phyloP scores from a whole-genome alignment of 2,329 filamentous ascomycete genomes.

The Calonectria hongkongensis region DNA sequence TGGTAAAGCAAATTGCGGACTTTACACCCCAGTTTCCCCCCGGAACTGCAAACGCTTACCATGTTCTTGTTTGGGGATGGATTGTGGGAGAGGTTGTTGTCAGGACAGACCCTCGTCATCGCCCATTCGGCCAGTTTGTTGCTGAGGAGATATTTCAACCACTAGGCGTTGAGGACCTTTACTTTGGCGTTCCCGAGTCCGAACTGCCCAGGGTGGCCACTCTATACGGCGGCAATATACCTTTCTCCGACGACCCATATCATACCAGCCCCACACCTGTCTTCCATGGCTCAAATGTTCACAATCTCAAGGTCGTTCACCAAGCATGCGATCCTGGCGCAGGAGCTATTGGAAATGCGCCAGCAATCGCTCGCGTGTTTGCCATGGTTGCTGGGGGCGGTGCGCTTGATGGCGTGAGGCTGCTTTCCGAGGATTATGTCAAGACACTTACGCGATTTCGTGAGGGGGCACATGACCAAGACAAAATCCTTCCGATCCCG shows the following conservation, averaged over 20 bases:
- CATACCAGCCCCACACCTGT: constrained; percentile 21
- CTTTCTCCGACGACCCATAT: constrained; percentile 26
- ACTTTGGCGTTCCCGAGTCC: constrained; percentile 32
- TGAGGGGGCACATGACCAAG: background rate
- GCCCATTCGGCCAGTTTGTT: constrained; percentile 32
- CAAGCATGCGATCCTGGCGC: constrained; percentile 37
- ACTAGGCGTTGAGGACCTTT: constrained; percentile 23
- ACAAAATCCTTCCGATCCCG: background rate
- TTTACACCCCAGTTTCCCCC: constrained; percentile 32
- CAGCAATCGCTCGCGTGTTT: constrained; percentile 29
- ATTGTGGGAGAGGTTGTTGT: constrained; percentile 34
- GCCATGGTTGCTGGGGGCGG: constrained; percentile 39
- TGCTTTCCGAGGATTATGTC: background rate
- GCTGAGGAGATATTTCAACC: constrained; percentile 30
- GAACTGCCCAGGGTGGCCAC: constrained; percentile 33
- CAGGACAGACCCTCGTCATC: constrained; percentile 29
- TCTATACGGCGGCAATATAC: constrained; percentile 28
- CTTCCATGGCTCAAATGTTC: constrained; percentile 24
- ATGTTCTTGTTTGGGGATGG: constrained; percentile 38
- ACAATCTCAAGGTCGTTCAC: constrained; percentile 34
- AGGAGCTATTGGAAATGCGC: constrained; percentile 24
- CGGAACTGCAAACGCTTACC: constrained; percentile 38
- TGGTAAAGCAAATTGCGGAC: constrained; percentile 23
- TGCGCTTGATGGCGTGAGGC: background rate
- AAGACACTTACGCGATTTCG: background rate